Percentiles rank a stretch among this genome's conserved stretches.
Conservation (phyloP, 139 green algal species). For the Micractinium sp. region DNA sequence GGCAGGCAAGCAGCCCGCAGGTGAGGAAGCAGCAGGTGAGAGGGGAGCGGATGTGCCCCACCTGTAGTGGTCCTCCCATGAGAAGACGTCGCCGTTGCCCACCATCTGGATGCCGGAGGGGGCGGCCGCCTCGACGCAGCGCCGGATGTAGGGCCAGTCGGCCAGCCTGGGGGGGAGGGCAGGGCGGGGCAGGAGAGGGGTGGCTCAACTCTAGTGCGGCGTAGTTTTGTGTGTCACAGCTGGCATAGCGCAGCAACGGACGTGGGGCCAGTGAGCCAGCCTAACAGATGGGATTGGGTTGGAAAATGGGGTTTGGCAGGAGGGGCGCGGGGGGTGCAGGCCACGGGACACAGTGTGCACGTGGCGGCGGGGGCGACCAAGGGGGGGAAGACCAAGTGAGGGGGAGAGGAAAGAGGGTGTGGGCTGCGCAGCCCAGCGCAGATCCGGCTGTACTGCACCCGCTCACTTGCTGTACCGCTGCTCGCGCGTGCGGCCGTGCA, state of each 20-base stretch:
- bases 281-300: too few species aligned
- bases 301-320: too few species aligned
- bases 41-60: too few species aligned
- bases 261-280: constrained; percentile 61
- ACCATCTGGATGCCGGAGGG: constrained; percentile 72
- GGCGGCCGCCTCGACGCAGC: constrained; percentile 49
- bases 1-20: too few species aligned
- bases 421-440: too few species aligned
- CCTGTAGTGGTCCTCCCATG: constrained; percentile 79
- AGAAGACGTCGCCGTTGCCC: constrained; percentile 94
- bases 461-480: constrained; percentile 81
- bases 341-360: too few species aligned
- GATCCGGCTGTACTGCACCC: neutral
- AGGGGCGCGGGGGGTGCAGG: too few species aligned
- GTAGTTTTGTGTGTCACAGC: neutral
- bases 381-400: too few species aligned
- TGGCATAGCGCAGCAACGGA: neutral
- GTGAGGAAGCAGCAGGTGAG: too few species aligned
- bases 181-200: neutral
- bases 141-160: constrained; percentile 82
- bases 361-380: too few species aligned
- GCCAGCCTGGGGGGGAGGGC: constrained; percentile 41
- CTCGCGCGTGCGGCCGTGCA: constrained; percentile 94
- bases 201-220: too few species aligned
- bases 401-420: too few species aligned